These are phyloP conservation scores for Alternaria triticimaculans DNA, from an alignment of 2,329 filamentous ascomycete species.

Conservation along the genomic window DNA sequence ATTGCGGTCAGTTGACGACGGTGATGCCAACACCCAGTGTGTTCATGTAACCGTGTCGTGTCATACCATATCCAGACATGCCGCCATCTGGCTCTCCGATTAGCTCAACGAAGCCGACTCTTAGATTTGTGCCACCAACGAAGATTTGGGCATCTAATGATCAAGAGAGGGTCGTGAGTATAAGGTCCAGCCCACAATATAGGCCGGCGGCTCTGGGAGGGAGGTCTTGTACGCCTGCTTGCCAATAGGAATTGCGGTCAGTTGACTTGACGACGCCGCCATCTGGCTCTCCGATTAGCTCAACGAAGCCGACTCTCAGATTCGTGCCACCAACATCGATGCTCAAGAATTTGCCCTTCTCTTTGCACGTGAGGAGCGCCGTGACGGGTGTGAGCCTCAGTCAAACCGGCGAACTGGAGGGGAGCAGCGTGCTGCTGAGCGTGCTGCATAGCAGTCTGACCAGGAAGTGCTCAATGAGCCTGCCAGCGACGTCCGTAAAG, in stretches of 20 bases:
- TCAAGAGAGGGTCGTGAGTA: constrained; percentile 31
- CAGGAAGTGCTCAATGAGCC: constrained; percentile 47
- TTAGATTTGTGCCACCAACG: constrained; percentile 72
- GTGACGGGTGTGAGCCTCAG: constrained; percentile 45
- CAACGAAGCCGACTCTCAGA: constrained; percentile 71
- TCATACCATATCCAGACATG: too few relatives aligned
- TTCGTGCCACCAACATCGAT: constrained; percentile 69
- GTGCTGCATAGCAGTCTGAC: constrained; percentile 32
- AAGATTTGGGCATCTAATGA: constrained; percentile 29
- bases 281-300: constrained; percentile 59
- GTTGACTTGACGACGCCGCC: constrained; percentile 9
- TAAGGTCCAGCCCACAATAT: constrained; percentile 14
- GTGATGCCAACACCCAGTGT: too few relatives aligned
- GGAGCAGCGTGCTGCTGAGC: constrained; percentile 25
- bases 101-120: constrained; percentile 72
- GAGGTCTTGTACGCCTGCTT: constrained; percentile 12
- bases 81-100: constrained; percentile 52
- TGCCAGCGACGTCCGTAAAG: neutral
- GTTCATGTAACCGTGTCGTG: too few relatives aligned
- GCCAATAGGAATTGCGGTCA: constrained; percentile 1
- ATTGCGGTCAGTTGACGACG: neutral
- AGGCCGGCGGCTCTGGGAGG: constrained; percentile 18
- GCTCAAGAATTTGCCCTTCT: constrained; percentile 65
- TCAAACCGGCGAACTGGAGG: constrained; percentile 14
- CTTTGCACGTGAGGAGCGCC: constrained; percentile 37